Conservation (phyloP, 2,329 filamentous ascomycete genomes). For the Pestalotiopsis sp. region DNA sequence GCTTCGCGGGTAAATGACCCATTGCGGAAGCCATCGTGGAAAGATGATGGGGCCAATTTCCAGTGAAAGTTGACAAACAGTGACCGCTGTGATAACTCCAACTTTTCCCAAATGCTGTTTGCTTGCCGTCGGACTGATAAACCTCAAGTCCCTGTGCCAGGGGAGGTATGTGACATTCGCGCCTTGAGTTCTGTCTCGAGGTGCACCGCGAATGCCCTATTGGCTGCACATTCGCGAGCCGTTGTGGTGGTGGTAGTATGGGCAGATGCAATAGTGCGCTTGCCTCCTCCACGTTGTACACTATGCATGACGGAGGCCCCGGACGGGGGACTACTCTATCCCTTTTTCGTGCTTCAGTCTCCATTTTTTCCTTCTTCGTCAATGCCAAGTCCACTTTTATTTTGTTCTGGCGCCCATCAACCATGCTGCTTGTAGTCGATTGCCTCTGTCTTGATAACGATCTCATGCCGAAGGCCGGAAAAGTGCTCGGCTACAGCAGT, state of each 20-base stretch:
- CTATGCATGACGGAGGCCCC: background rate
- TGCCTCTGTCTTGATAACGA: conserved; percentile 21
- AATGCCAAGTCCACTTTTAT: background rate
- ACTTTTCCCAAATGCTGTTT: background rate
- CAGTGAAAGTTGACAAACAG: background rate
- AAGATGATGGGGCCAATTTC: background rate
- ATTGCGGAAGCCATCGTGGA: background rate
- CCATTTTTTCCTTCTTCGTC: background rate
- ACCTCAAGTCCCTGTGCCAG: background rate
- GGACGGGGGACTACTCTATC: background rate
- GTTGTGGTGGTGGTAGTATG: background rate
- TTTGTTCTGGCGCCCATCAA: background rate
- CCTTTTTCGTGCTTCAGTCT: background rate
- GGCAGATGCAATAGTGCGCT: background rate
- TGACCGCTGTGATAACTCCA: background rate
- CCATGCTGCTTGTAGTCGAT: background rate
- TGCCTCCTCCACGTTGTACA: background rate
- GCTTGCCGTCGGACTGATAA: background rate
- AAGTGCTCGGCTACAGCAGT: conserved; percentile 16
- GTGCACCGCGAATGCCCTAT: background rate
- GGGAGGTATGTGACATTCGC: background rate
- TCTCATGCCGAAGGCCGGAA: conserved; percentile 28
- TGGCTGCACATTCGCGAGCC: background rate
- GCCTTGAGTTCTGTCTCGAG: background rate
- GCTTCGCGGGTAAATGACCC: background rate